Conservation (phyloP, 148 eudicot genomes). For the Chenopodium quinoa region DNA sequence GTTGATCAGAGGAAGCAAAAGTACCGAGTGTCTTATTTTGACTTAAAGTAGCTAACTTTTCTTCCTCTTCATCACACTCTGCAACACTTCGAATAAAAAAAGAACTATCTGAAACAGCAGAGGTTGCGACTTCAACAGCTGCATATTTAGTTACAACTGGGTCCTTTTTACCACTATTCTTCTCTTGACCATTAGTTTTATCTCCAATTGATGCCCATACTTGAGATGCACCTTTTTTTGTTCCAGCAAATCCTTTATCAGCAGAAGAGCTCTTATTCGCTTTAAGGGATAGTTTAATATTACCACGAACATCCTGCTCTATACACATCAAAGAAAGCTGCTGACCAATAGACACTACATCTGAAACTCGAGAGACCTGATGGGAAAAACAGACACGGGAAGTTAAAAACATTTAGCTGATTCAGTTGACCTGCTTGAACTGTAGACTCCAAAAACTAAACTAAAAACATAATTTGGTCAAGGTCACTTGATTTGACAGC, state of each 20-base stretch:
- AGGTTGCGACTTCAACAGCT: constrained; percentile 22
- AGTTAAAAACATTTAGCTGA: neutral
- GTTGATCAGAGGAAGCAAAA: constrained; percentile 36
- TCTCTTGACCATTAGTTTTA: constrained; percentile 29
- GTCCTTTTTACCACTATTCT: constrained; percentile 26
- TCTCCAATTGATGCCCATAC: constrained; percentile 30
- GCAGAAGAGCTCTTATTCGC: constrained; percentile 37
- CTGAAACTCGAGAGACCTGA: constrained; percentile 76
- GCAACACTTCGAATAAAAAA: constrained; percentile 67
- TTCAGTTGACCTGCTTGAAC: neutral
- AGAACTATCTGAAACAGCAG: constrained; percentile 29
- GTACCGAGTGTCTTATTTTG: neutral
- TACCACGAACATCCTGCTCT: constrained; percentile 87
- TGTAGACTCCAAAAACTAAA: neutral
- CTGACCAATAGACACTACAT: constrained; percentile 79
- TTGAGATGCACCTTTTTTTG: constrained; percentile 28
- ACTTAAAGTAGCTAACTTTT: constrained; percentile 38
- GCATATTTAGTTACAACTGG: constrained; percentile 30
- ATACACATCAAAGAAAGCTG: constrained; percentile 73
- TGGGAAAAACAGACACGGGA: neutral
- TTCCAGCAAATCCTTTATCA: constrained; percentile 27
- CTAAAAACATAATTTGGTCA: neutral
- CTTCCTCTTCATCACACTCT: constrained; percentile 87
- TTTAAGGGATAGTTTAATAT: constrained; percentile 82
- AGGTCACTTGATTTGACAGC: neutral